Base-by-base conservation (phyloP, 192 early-diverging fungal species). In the Umbelopsis isabellina region DNA sequence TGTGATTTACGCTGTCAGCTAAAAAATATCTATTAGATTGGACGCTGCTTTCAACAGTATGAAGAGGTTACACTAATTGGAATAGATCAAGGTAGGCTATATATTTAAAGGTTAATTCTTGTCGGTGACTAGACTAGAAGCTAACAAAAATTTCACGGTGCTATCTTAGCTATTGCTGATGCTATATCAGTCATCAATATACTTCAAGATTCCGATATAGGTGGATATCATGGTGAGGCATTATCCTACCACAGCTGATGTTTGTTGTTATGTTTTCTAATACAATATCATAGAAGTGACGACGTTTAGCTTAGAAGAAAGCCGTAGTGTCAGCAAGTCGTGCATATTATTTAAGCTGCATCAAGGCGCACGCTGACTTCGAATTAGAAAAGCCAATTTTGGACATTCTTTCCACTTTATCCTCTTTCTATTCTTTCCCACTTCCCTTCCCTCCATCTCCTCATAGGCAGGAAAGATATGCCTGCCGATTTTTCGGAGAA, bases 41-140 rank as follows among this genome's bases (percentile, higher is more conserved):
- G 15, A 35, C 55, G 55, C 16, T 61, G 55, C 27, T 61, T 61
- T n/a, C 55, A 61, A 7, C 9, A 61, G 4, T 30, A 61, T 61
- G 55, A 61, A 35, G 55, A 61, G 55, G 55, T 61, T 61, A 61
- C 55, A 15, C 55, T 61, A 22, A 35, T 61, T 61, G 55, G 55
- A 61, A 7, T 61, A 4, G 55, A 61, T 61, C 27, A 61, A 61
- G 55, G 55, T 61, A 20, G 37, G 55, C 11, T 41, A 41, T 41
- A 41, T 41, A 41, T 41, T 41, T 41, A 41, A 9, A 41, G 37
- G 7, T 10, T 41, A 41, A 41, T 1, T 10, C 10, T 9, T 41
- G 10, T 41, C 10, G 10, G 5, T 41, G 37, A 41, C 37, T 6
- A 6, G 37, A 41, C 10, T 10, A 41, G 37, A 41, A 6, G 37